A percentile compares a stretch with the other conserved stretches of the same genome.
Evolutionary conservation across 2,329 filamentous ascomycete species (phyloP).

Genomic region (Verticillium nubilum): DNA sequence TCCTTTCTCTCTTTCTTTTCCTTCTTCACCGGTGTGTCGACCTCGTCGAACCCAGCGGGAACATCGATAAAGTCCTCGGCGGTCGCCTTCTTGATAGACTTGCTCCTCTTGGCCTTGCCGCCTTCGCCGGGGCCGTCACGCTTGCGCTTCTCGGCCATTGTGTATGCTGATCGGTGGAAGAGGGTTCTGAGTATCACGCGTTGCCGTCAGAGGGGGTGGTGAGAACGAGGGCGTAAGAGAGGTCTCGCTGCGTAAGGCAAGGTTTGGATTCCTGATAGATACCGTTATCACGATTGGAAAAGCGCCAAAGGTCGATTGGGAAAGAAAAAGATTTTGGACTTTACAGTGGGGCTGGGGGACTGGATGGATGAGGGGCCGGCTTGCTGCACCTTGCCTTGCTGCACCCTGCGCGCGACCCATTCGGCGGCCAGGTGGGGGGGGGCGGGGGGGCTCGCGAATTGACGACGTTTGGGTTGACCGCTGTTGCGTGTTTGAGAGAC

Average conservation of each 20-base stretch:
- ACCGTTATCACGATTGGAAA: neutral
- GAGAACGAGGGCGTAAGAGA: neutral
- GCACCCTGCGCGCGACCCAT: too few relatives aligned
- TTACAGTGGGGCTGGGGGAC: neutral
- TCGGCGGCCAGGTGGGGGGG: neutral
- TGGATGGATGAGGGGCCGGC: neutral
- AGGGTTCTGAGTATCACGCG: neutral
- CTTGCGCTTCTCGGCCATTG: constrained; percentile 16
- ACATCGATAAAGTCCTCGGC: constrained; percentile 12
- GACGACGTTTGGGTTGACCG: neutral
- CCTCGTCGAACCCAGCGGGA: constrained; percentile 7
- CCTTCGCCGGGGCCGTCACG: constrained; percentile 13
- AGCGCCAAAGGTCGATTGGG: neutral
- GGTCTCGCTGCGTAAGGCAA: neutral
- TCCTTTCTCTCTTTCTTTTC: constrained; percentile 23
- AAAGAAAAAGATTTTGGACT: neutral
- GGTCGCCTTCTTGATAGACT: constrained; percentile 18
- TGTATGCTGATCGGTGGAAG: neutral
- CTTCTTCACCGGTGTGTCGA: constrained; percentile 7
- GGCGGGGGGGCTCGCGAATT: neutral
- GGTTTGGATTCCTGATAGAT: neutral
- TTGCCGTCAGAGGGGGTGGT: neutral
- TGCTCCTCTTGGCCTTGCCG: constrained; percentile 7
- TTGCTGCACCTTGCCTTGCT: neutral
- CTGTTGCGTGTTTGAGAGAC: too few relatives aligned